phyloP scores from a whole-genome alignment of 768 basidiomycete species.

The Cytidiella melzeri region DNA sequence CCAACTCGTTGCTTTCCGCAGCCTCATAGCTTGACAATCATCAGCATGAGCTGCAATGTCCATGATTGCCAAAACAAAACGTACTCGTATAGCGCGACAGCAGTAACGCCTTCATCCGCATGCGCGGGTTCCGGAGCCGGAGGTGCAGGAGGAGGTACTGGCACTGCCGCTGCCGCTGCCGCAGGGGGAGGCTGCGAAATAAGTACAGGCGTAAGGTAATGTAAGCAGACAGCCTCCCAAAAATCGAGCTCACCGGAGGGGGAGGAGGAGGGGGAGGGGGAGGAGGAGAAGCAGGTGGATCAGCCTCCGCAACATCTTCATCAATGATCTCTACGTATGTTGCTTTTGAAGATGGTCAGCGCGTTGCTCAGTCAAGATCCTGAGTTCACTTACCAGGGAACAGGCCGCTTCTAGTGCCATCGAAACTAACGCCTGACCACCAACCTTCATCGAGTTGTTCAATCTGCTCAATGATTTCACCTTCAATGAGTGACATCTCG shows the following conservation, averaged over 20 bases:
- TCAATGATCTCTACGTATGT: slow-evolving; percentile 85
- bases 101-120: slow-evolving; percentile 47
- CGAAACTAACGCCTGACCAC: slow-evolving; percentile 77
- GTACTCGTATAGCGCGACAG: slow-evolving; percentile 68
- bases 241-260: slow-evolving; percentile 24
- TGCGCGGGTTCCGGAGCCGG: slow-evolving; percentile 43
- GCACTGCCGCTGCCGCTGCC: slow-evolving; percentile 38
- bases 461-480: slow-evolving; percentile 75
- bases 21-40: slow-evolving; percentile 68
- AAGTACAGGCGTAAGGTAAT: background rate
- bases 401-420: slow-evolving; percentile 64
- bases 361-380: background rate
- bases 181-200: slow-evolving; percentile 36
- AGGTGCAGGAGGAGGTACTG: slow-evolving; percentile 31
- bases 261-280: slow-evolving; percentile 42
- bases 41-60: too few relatives aligned
- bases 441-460: slow-evolving; percentile 86
- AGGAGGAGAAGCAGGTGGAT: slow-evolving; percentile 43
- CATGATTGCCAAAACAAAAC: slow-evolving; percentile 20
- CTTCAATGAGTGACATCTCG: slow-evolving; percentile 75
- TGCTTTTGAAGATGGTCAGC: slow-evolving; percentile 34
- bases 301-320: slow-evolving; percentile 35
- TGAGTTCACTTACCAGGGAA: slow-evolving; percentile 65
- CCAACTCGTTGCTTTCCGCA: slow-evolving; percentile 85
- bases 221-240: background rate